phyloP scores from a whole-genome alignment of 2,329 filamentous ascomycete genomes.

The Aureobasidium sp. region DNA sequence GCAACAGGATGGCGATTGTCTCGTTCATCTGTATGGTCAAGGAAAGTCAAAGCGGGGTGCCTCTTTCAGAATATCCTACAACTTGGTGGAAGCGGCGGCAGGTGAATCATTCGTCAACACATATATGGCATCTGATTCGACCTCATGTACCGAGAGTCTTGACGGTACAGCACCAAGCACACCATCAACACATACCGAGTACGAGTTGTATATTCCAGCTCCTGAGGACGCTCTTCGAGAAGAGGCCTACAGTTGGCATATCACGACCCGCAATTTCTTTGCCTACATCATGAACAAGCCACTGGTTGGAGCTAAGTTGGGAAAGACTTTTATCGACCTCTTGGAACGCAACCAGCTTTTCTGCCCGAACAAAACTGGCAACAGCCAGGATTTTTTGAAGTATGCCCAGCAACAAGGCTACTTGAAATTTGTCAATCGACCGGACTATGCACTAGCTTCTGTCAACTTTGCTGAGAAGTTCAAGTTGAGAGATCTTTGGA shows the following conservation, averaged over 20 bases:
- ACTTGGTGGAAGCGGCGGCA: slow-evolving; percentile 47
- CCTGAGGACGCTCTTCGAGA: slow-evolving; percentile 46
- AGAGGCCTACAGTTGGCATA: slow-evolving; percentile 53
- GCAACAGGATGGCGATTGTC: slow-evolving; percentile 58
- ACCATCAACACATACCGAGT: slow-evolving; percentile 13
- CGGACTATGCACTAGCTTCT: slow-evolving; percentile 59
- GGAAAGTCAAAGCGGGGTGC: slow-evolving; percentile 58
- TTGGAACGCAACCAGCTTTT: slow-evolving; percentile 50
- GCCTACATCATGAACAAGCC: slow-evolving; percentile 60
- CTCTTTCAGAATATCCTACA: slow-evolving; percentile 58
- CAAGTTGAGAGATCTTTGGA: slow-evolving; percentile 56
- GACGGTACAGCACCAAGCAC: slow-evolving; percentile 16
- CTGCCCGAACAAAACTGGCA: slow-evolving; percentile 14
- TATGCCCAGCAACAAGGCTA: slow-evolving; percentile 67
- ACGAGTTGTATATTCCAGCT: slow-evolving; percentile 62
- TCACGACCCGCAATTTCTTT: slow-evolving; percentile 67
- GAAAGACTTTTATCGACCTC: slow-evolving; percentile 55
- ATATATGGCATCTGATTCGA: slow-evolving; percentile 24
- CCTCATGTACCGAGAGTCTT: slow-evolving; percentile 15
- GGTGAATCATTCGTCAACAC: slow-evolving; percentile 53
- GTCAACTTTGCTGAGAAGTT: slow-evolving; percentile 61
- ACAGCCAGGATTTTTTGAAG: slow-evolving; percentile 19
- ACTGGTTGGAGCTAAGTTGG: slow-evolving; percentile 59
- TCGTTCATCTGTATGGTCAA: slow-evolving; percentile 57
- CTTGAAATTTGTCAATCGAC: slow-evolving; percentile 54